Base-by-base conservation (phyloP, 129 eudicot genomes). In the Chrysanthemum makinoi region DNA sequence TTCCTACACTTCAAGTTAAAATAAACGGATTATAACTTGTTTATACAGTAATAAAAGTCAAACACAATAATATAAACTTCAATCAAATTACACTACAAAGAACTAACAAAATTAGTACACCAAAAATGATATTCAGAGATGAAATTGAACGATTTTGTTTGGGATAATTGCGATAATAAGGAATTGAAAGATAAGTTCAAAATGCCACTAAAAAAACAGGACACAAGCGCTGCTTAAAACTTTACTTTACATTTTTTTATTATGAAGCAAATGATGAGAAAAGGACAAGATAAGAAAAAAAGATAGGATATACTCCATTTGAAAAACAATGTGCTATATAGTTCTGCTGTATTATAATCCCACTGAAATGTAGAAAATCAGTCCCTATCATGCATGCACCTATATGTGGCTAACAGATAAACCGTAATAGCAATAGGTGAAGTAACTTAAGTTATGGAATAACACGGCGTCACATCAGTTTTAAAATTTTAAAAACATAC, bases 241-340 rank as follows among this genome's bases (percentile, higher is more conserved):
- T 62, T 39, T 39, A 8, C 6, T 4, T 43, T 51, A 10, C 0
- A 2, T 51, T n/a, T 51, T 13, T 51, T 51, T 13, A 51, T n/a
- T 51, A 10, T 49, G 15, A n/a, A 11, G 20, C 28, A 56, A 56
- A 56, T 56, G 62, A 56, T 18, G 17, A 66, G 20, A 66, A 47
- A 3, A 67, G 22, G 43, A 68, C 30, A 75, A 49, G 53, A 59
- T 19, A 20, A 51, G 20, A 30, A 18, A 47, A 70, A 18, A 56
- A 46, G 50, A 59, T 64, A 26, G 6, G 51, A 51, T 43, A 12
- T 3, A 22, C 24, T 22, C 24, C 24, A 11, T 14, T 6, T 14
- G 17, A 76, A 67, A 75, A 76, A 76, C 80, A 68, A 68, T 48
- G 80, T 76, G 80, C 80, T 49, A 22, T n/a, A n/a, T 22, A 49